Conservation (phyloP, 148 eudicot species). For the Gaultheria prostrata region DNA sequence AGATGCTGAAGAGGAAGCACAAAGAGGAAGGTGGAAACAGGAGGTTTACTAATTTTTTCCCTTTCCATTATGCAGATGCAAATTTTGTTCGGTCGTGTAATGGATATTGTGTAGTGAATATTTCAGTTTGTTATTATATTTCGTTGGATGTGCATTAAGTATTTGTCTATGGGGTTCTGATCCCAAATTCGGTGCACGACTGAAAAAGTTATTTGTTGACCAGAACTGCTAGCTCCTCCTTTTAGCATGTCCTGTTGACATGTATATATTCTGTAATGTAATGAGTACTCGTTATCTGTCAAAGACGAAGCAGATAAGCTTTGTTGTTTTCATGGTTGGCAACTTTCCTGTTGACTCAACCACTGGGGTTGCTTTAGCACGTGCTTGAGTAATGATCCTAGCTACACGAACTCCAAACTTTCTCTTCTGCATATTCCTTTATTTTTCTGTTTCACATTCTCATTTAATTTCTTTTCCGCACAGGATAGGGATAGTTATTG, state of each 20-base stretch:
- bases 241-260: background rate
- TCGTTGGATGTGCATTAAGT: background rate
- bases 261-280: background rate
- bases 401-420: background rate
- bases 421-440: background rate
- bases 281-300: background rate
- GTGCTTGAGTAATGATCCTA: background rate
- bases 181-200: background rate
- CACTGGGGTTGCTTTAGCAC: background rate
- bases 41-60: slow-evolving; percentile 43
- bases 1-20: slow-evolving; percentile 95
- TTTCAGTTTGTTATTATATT: background rate
- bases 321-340: background rate
- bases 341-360: background rate
- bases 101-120: background rate
- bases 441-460: background rate
- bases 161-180: background rate
- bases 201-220: background rate
- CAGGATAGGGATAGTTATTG: slow-evolving; percentile 96
- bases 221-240: background rate
- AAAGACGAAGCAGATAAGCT: background rate
- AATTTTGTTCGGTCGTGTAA: background rate
- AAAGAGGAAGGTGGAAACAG: slow-evolving; percentile 85
- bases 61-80: background rate
- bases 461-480: slow-evolving; percentile 8